Evolutionary conservation across 208 protist species (phyloP).

Genomic region (Crithidia sp.): DNA sequence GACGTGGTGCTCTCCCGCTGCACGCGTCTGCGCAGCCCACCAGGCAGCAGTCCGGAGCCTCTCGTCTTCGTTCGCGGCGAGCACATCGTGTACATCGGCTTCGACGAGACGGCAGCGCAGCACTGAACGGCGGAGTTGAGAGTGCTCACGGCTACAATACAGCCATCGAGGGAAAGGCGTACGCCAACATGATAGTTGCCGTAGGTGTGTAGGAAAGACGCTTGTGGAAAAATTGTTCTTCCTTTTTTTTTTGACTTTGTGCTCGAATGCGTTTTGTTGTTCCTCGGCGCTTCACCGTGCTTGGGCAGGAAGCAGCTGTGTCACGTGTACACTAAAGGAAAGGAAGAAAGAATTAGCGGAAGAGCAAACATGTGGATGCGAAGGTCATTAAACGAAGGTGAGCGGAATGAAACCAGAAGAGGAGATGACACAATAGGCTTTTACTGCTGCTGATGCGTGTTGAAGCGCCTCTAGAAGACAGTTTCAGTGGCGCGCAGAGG

Average conservation of each 20-base stretch:
- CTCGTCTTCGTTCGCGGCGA: constrained; percentile 77
- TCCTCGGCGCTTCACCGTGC: not conserved
- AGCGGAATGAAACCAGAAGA: too few relatives aligned
- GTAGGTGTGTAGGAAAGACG: too few relatives aligned
- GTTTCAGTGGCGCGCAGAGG: too few relatives aligned
- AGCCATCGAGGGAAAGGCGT: not conserved
- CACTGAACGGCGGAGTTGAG: not conserved
- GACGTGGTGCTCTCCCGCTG: constrained; percentile 58
- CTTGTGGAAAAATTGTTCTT: not conserved
- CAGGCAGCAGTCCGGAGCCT: constrained; percentile 14
- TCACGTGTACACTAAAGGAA: too few relatives aligned
- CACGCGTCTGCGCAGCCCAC: constrained; percentile 11
- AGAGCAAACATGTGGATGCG: too few relatives aligned
- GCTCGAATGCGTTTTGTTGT: not conserved
- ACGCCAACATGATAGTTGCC: too few relatives aligned
- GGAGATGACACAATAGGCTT: too few relatives aligned
- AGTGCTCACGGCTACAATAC: not conserved
- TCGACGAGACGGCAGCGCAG: constrained; percentile 28
- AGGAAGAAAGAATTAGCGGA: too few relatives aligned
- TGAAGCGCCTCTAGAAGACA: too few relatives aligned
- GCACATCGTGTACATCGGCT: constrained; percentile 77
- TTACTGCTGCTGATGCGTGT: too few relatives aligned
- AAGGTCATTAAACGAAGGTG: too few relatives aligned
- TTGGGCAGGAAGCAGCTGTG: too few relatives aligned
- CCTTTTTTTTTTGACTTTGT: not conserved